Percentiles rank a stretch among this genome's conserved stretches.
Evolutionary conservation across 352 stramenopile genomes (phyloP).

Genomic region (Phytopythium boreale): DNA sequence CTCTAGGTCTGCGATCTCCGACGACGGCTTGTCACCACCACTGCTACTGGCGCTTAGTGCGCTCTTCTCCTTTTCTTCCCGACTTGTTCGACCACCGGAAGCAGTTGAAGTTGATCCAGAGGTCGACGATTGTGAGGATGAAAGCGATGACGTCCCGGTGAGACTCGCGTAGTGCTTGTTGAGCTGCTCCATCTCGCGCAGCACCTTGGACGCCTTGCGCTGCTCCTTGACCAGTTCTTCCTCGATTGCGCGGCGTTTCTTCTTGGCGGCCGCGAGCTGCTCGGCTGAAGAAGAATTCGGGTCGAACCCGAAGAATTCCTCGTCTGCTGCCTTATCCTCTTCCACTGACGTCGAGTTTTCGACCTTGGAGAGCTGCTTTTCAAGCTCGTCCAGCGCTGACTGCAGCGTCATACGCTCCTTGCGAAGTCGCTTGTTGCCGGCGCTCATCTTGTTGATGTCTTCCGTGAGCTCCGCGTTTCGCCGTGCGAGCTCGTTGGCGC

Average conservation of each 20-base stretch:
- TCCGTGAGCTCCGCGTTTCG: constrained; percentile 77
- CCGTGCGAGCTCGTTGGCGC: constrained; percentile 68
- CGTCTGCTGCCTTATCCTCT: constrained; percentile 60
- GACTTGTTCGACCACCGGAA: constrained; percentile 4
- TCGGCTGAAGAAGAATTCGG: constrained; percentile 47
- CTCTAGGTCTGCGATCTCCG: constrained; percentile 59
- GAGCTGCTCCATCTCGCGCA: constrained; percentile 85
- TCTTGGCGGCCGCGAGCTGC: constrained; percentile 55
- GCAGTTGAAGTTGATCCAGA: constrained; percentile 12
- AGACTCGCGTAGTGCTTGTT: constrained; percentile 67
- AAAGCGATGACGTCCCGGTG: constrained; percentile 29
- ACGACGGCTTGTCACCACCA: constrained; percentile 26
- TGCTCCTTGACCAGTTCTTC: constrained; percentile 82
- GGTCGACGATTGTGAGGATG: constrained; percentile 36
- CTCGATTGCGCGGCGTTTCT: constrained; percentile 71
- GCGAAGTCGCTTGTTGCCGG: constrained; percentile 78
- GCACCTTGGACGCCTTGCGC: constrained; percentile 63
- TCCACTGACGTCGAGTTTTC: constrained; percentile 43
- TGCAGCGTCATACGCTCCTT: constrained; percentile 78
- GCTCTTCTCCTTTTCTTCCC: constrained; percentile 20
- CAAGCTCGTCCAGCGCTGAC: constrained; percentile 59
- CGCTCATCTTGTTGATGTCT: constrained; percentile 81
- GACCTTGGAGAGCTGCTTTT: constrained; percentile 63
- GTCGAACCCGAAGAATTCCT: constrained; percentile 82
- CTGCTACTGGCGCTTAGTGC: constrained; percentile 19